Conservation (phyloP, 1,284 basidiomycete species). For the Trametes pubescens region DNA sequence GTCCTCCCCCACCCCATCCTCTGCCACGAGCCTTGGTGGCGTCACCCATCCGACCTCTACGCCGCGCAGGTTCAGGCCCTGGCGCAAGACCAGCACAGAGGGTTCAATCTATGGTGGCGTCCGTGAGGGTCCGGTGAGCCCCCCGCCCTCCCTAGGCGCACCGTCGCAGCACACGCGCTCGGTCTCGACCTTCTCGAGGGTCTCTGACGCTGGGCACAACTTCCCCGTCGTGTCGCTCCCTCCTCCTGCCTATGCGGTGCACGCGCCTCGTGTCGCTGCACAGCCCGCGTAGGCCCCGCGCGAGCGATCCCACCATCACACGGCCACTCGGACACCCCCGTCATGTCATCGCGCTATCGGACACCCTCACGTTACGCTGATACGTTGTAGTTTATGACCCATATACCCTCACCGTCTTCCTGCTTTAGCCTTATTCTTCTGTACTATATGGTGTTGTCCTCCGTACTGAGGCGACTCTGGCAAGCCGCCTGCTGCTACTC, state of each 20-base stretch:
- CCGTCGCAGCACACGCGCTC: constrained; percentile 5
- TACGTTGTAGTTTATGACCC: background rate
- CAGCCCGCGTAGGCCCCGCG: background rate
- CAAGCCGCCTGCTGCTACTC: background rate
- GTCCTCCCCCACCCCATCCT: background rate
- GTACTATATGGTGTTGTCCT: background rate
- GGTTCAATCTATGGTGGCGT: background rate
- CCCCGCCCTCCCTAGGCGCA: background rate
- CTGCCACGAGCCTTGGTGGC: background rate
- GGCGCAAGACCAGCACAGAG: background rate
- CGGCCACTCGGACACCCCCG: constrained; percentile 9
- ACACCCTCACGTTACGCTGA: background rate
- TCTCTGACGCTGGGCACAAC: background rate
- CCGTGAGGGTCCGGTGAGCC: background rate
- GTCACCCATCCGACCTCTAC: background rate
- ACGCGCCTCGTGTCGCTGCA: background rate
- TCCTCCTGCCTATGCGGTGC: background rate
- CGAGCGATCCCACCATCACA: background rate
- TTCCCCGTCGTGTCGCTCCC: constrained; percentile 3
- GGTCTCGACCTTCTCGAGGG: background rate
- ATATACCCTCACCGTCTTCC: background rate
- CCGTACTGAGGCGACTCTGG: background rate
- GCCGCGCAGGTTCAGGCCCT: background rate
- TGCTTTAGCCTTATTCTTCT: background rate
- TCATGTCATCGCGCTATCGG: constrained; percentile 11